Conservation (phyloP, 2,329 filamentous ascomycete genomes). For the Fusarium illudens region DNA sequence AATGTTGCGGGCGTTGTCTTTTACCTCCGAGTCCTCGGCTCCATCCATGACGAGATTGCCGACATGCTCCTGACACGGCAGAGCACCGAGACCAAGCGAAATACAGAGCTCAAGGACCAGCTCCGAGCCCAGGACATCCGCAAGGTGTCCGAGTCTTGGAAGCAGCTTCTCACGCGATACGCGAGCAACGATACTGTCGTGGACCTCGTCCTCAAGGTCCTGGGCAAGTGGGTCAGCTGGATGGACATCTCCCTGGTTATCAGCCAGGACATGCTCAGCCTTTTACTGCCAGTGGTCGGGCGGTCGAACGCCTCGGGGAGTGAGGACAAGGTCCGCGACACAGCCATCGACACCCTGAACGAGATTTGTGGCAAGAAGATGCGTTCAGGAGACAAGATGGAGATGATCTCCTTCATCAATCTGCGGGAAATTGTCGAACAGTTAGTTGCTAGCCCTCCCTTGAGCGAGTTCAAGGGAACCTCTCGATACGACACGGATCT, state of each 20-base stretch:
- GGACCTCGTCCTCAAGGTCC: slow-evolving; percentile 88
- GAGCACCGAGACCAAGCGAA: slow-evolving; percentile 80
- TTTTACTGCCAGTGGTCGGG: slow-evolving; percentile 88
- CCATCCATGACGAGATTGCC: slow-evolving; percentile 96
- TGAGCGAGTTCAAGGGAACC: slow-evolving; percentile 81
- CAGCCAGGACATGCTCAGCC: slow-evolving; percentile 84
- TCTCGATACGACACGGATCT: slow-evolving; percentile 94
- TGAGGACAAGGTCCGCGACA: slow-evolving; percentile 84
- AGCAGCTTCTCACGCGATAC: slow-evolving; percentile 86
- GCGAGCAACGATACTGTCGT: slow-evolving; percentile 75
- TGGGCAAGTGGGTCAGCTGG: slow-evolving; percentile 98
- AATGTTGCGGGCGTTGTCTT: slow-evolving; percentile 82
- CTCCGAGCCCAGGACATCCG: slow-evolving; percentile 86
- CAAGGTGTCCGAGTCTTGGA: slow-evolving; percentile 90
- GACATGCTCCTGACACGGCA: slow-evolving; percentile 87
- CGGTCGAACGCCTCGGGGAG: slow-evolving; percentile 68
- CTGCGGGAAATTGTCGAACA: slow-evolving; percentile 85
- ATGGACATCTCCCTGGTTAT: slow-evolving; percentile 95
- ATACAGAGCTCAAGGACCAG: slow-evolving; percentile 89
- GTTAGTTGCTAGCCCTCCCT: slow-evolving; percentile 81
- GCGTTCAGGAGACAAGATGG: slow-evolving; percentile 90
- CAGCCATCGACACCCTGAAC: slow-evolving; percentile 92
- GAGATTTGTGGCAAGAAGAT: slow-evolving; percentile 99
- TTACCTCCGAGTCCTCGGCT: slow-evolving; percentile 87
- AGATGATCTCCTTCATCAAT: slow-evolving; percentile 91